Evolutionary conservation across 2,329 filamentous ascomycete species (phyloP).

Genomic region (Tetracladium maxilliforme): DNA sequence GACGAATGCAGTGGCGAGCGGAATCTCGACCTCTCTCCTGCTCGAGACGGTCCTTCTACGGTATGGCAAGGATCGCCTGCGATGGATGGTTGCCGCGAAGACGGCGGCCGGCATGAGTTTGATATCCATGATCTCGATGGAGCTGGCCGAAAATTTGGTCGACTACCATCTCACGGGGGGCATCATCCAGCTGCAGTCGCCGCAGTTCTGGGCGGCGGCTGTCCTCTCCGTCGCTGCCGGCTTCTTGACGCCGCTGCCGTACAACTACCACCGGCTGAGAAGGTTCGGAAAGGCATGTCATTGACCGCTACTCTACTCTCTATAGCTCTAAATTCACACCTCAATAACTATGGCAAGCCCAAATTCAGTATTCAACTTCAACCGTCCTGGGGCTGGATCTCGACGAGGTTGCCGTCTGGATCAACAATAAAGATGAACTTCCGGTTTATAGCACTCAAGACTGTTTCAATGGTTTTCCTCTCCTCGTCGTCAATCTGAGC

Average conservation of each 20-base stretch:
- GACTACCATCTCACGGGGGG: slow-evolving; percentile 40
- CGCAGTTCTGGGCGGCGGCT: slow-evolving; percentile 36
- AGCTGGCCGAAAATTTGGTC: slow-evolving; percentile 35
- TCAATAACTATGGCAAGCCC: slow-evolving; percentile 7
- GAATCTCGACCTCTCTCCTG: slow-evolving; percentile 32
- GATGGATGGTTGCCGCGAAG: slow-evolving; percentile 28
- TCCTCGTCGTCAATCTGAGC: slow-evolving; percentile 5
- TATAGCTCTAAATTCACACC: slow-evolving; percentile 6
- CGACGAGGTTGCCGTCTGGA: slow-evolving; percentile 12
- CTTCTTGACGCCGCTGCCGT: slow-evolving; percentile 33
- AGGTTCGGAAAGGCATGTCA: slow-evolving; percentile 33
- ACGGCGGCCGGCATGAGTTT: slow-evolving; percentile 44
- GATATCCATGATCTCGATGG: slow-evolving; percentile 44
- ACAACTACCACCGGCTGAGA: slow-evolving; percentile 32
- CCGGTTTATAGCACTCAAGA: too few species aligned
- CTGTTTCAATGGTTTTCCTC: too few species aligned
- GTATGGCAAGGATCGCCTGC: slow-evolving; percentile 27
- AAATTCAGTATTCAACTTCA: slow-evolving; percentile 4
- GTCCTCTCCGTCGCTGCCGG: slow-evolving; percentile 24
- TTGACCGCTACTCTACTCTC: too few species aligned
- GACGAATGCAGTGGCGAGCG: slow-evolving; percentile 27
- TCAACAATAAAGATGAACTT: too few species aligned
- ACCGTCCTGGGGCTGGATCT: slow-evolving; percentile 9
- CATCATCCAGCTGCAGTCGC: slow-evolving; percentile 26
- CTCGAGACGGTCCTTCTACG: slow-evolving; percentile 36